These are phyloP conservation scores for Panaeolus cyanescens DNA, from an alignment of 768 basidiomycete genomes.

Conservation along the genomic window DNA sequence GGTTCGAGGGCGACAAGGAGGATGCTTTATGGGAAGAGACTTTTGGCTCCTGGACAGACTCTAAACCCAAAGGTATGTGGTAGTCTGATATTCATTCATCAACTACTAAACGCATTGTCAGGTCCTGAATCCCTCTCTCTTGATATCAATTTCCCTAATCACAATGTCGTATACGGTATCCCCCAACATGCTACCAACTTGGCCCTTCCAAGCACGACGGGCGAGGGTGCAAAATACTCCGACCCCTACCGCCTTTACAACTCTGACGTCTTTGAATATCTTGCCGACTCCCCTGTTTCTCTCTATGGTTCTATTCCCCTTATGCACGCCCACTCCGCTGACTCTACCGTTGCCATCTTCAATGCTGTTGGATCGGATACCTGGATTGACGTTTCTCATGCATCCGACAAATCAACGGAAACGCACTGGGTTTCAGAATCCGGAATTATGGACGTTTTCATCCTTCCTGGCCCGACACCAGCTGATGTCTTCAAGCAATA, in stretches of 20 bases:
- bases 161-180: conserved; percentile 91
- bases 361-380: conserved; percentile 89
- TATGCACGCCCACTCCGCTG: conserved; percentile 88
- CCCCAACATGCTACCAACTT: conserved; percentile 94
- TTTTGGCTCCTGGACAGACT: conserved; percentile 86
- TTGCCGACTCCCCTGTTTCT: conserved; percentile 73
- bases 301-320: conserved; percentile 92
- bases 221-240: conserved; percentile 71
- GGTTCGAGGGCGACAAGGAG: conserved; percentile 90
- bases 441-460: conserved; percentile 91
- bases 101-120: conserved; percentile 32
- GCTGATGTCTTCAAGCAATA: conserved; percentile 86
- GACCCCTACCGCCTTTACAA: conserved; percentile 98
- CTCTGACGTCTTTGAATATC: conserved; percentile 95
- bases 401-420: conserved; percentile 65
- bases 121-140: conserved; percentile 94
- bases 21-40: conserved; percentile 90
- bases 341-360: conserved; percentile 90
- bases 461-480: conserved; percentile 90
- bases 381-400: conserved; percentile 88
- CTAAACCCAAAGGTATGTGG: conserved; percentile 89
- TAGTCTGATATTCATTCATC: neutral
- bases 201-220: conserved; percentile 85
- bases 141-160: conserved; percentile 92
- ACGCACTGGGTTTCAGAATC: conserved; percentile 99